These are phyloP conservation scores for Ophiostoma montium DNA, from an alignment of 2,329 filamentous ascomycete genomes.

Conservation along the genomic window DNA sequence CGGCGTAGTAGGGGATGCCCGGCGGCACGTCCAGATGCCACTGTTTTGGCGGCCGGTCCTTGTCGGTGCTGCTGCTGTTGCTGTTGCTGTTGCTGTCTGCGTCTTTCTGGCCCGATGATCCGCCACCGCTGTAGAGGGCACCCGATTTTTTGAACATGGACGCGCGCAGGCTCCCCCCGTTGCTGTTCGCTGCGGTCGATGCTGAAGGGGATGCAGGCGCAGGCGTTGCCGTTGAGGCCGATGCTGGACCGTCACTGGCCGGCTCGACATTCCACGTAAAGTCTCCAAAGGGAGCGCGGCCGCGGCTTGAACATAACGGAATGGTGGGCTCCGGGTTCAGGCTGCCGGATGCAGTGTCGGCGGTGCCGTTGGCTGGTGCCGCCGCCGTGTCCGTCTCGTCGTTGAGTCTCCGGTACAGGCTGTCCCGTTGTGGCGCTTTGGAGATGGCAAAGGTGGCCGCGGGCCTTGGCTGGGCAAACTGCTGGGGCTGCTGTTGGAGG, in stretches of 20 bases:
- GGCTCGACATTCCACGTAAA: slow-evolving; percentile 7
- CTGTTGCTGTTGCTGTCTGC: not conserved
- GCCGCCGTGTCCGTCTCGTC: not conserved
- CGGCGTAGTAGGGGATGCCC: slow-evolving; percentile 8
- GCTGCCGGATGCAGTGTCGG: not conserved
- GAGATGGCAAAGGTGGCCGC: slow-evolving; percentile 2
- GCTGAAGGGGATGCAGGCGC: not conserved
- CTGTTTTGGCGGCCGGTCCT: slow-evolving; percentile 8
- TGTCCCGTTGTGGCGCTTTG: not conserved
- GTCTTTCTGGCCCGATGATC: not conserved
- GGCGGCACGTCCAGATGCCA: slow-evolving; percentile 10
- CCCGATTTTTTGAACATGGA: slow-evolving; percentile 10
- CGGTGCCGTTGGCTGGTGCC: not conserved
- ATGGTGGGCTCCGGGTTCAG: too few species aligned
- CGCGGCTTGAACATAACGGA: slow-evolving; percentile 9
- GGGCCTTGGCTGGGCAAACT: not conserved
- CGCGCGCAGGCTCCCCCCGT: slow-evolving; percentile 9
- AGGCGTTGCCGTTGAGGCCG: not conserved
- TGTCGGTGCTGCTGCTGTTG: slow-evolving; percentile 3
- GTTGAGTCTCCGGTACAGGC: slow-evolving; percentile 8
- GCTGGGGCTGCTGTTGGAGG: not conserved
- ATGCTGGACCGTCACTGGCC: not conserved
- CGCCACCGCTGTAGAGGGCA: not conserved
- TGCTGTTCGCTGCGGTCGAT: not conserved
- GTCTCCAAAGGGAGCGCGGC: slow-evolving; percentile 8